A percentile compares a stretch with the other conserved stretches of the same genome.
Evolutionary conservation across 139 green algal genomes (phyloP).

Genomic region (Mesotaenium endlicherianum): DNA sequence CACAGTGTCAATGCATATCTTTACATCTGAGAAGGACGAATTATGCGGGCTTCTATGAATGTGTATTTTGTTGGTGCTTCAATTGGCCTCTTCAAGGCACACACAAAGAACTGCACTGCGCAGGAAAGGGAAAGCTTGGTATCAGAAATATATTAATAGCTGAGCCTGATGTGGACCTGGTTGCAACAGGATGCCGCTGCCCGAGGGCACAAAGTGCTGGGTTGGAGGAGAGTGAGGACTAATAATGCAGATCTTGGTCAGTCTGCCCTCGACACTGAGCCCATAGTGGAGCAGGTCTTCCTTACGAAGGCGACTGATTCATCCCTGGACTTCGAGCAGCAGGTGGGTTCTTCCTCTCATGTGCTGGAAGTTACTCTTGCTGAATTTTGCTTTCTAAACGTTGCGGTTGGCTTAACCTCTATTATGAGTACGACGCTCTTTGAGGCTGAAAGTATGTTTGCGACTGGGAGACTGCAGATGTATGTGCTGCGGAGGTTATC

Average conservation of each 20-base stretch:
- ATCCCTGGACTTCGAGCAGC: slow-evolving; percentile 35
- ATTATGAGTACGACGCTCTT: not conserved
- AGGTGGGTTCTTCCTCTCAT: slow-evolving; percentile 8
- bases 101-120: too few relatives aligned
- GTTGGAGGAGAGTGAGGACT: slow-evolving; percentile 84
- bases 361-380: not conserved
- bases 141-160: not conserved
- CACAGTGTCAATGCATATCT: too few relatives aligned
- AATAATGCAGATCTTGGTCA: slow-evolving; percentile 78
- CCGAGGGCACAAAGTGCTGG: slow-evolving; percentile 71
- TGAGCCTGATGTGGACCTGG: not conserved
- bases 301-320: slow-evolving; percentile 54
- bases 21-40: not conserved
- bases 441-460: slow-evolving; percentile 12
- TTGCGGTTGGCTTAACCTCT: not conserved
- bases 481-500: slow-evolving; percentile 82
- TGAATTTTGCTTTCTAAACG: not conserved
- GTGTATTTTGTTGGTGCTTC: not conserved
- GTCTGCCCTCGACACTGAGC: slow-evolving; percentile 71
- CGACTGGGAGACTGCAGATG: slow-evolving; percentile 68
- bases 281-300: slow-evolving; percentile 86
- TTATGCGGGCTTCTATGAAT: not conserved
- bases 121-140: not conserved
- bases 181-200: slow-evolving; percentile 36
- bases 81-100: too few relatives aligned